Evolutionary conservation across 768 basidiomycete genomes (phyloP), one percentile per base, ranked within the genome.

Genomic region (Suillus brevipes): DNA sequence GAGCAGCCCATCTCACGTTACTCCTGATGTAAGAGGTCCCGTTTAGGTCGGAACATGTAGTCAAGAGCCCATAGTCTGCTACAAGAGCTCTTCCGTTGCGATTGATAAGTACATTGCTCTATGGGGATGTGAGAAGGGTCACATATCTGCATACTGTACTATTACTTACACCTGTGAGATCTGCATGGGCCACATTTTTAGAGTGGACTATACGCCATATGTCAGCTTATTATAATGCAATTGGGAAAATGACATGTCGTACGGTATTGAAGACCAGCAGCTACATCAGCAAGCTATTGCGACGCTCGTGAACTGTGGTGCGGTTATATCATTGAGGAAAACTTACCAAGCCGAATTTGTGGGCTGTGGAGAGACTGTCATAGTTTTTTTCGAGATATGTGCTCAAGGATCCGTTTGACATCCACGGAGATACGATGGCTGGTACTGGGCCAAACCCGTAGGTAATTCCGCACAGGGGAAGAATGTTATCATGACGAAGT

Each of bases 401-500:
- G 20, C 50, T 67, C 34, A 72, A 62, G 45, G 62, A 65, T 14
- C 68, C 71, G 40, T 71, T 61, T 1, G 65, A 49, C 37, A 64
- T 59, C 68, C 71, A 68, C 1, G 71, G 71, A 53, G 58, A 71
- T 13, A 74, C 66, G 60, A 70, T 69, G 9, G 73, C 69, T 55
- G 64, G 47, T 47, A 66, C 42, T 40, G 61, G 70, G 25, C 63
- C 63, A 63, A 67, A 72, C 37, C 68, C 72, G 25, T 76, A 76
- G 23, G 73, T 72, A 4, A 74, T 76, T 14, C 81, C 81, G 60
- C 72, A 73, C 1, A 82, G 68, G 34, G 74, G 70, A 36, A 82
- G 66, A 31, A 82, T 72, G 59, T 81, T 71, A n/a, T 78, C 77
- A 68, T 82, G 81, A 8, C 73, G 69, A 1, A 82, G 75, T 37